A percentile compares a stretch with the other conserved stretches of the same genome.
Evolutionary conservation across 1,284 basidiomycete species (phyloP).

Genomic region (Ganoderma multipileum): DNA sequence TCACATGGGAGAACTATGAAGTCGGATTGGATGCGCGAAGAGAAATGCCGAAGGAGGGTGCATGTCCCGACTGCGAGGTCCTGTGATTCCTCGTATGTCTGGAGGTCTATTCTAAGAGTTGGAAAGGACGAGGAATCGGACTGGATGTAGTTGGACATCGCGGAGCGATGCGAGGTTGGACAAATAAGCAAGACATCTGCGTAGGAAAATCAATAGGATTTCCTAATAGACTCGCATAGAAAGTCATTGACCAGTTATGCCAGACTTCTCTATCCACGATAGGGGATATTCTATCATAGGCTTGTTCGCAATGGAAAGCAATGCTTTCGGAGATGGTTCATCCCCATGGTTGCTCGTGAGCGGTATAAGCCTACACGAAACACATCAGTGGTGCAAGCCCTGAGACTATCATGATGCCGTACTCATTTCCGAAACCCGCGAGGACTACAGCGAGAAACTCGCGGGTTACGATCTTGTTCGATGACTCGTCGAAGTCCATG

Average conservation of each 20-base stretch:
- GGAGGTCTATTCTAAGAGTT: conserved; percentile 72
- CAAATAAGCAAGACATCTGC: conserved; percentile 88
- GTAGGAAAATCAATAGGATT: conserved; percentile 4
- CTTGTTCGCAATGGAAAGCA: conserved; percentile 87
- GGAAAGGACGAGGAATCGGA: conserved; percentile 67
- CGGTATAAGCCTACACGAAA: conserved; percentile 63
- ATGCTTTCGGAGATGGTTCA: conserved; percentile 81
- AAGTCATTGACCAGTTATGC: conserved; percentile 70
- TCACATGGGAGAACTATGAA: conserved; percentile 94
- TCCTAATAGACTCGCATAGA: conserved; percentile 21
- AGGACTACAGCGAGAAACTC: conserved; percentile 89
- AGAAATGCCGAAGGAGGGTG: conserved; percentile 72
- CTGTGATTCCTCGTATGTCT: conserved; percentile 76
- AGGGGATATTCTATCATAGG: conserved; percentile 88
- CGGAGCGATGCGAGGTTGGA: conserved; percentile 74
- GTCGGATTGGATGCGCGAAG: conserved; percentile 75
- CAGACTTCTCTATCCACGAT: conserved; percentile 87
- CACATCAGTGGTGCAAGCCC: neutral
- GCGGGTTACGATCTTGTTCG: conserved; percentile 55
- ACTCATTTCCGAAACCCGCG: conserved; percentile 90
- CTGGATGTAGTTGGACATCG: conserved; percentile 83
- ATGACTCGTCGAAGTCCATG: conserved; percentile 69
- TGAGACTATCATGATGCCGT: conserved; percentile 37
- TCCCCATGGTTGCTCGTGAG: conserved; percentile 78
- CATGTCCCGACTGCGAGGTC: conserved; percentile 73